Conservation (phyloP, 2,329 filamentous ascomycete genomes). For the Rosellinia necatrix region DNA sequence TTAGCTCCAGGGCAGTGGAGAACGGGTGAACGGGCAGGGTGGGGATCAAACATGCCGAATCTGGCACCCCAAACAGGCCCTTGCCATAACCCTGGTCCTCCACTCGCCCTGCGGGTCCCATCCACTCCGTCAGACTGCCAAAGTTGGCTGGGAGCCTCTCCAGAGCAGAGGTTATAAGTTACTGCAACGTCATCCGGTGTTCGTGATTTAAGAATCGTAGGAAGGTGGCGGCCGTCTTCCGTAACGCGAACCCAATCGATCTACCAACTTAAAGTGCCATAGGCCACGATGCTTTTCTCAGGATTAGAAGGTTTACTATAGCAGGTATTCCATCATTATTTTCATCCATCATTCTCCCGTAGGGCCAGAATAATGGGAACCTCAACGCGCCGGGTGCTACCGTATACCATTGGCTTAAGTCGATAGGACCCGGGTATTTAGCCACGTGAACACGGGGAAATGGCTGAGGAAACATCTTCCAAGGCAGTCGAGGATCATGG, state of each 20-base stretch:
- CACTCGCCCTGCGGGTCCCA: too few species aligned
- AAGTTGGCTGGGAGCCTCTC: too few species aligned
- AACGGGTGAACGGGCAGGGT: conserved; percentile 5
- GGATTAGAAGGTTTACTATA: too few species aligned
- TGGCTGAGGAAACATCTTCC: conserved; percentile 2
- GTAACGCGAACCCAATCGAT: too few species aligned
- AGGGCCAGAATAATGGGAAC: neutral
- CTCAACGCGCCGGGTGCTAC: neutral
- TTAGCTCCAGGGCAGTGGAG: conserved; percentile 31
- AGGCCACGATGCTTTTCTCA: too few species aligned
- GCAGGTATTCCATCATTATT: neutral
- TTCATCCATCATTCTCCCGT: neutral
- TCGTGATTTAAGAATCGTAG: too few species aligned
- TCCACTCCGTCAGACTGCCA: neutral
- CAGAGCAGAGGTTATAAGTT: too few species aligned
- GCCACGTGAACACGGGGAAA: conserved; percentile 6
- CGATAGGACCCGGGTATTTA: neutral
- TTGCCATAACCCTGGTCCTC: conserved; percentile 2
- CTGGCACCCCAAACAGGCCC: conserved; percentile 22
- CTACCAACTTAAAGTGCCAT: too few species aligned
- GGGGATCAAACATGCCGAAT: conserved; percentile 32
- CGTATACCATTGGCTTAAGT: neutral
- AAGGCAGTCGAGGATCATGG: neutral
- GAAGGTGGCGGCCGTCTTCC: too few species aligned
- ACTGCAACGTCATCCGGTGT: too few species aligned